A percentile compares a stretch with the other conserved stretches of the same genome.
phyloP scores from a whole-genome alignment of 176 grass and related monocot species.

The Aechmea fasciata region DNA sequence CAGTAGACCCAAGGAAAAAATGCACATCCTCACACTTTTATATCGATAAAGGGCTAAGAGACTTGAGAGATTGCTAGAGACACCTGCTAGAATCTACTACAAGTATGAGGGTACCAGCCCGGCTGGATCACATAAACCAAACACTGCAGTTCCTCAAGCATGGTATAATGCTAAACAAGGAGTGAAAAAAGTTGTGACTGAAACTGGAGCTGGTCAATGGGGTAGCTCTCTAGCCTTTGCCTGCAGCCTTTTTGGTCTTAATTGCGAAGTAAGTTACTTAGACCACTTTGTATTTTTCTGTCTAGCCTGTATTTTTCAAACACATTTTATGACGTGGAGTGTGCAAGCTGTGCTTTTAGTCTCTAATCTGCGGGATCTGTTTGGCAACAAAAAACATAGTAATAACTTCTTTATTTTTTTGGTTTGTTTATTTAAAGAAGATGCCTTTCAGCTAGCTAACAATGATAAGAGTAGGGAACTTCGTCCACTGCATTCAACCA shows the following conservation, averaged over 20 bases:
- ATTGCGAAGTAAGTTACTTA: conserved; percentile 46
- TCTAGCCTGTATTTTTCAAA: too few species aligned
- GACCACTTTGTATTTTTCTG: too few species aligned
- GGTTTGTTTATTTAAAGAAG: too few species aligned
- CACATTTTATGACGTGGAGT: too few species aligned
- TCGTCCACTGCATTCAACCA: too few species aligned
- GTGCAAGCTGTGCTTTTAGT: too few species aligned
- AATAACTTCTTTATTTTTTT: too few species aligned
- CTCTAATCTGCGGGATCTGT: too few species aligned
- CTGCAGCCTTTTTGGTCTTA: conserved; percentile 73
- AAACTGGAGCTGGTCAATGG: conserved; percentile 94
- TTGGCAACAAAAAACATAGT: not conserved
- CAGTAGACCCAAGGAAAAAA: too few species aligned
- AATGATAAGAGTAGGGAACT: too few species aligned
- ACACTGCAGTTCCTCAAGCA: conserved; percentile 91
- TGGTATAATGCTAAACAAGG: conserved; percentile 76
- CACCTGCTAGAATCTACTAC: conserved; percentile 96
- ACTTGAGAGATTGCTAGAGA: conserved; percentile 69
- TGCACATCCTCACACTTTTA: not conserved
- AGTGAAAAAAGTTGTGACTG: conserved; percentile 75
- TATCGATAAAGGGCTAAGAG: conserved; percentile 47
- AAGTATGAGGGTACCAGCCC: conserved; percentile 97
- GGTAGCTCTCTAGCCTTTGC: conserved; percentile 93
- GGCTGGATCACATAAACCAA: conserved; percentile 87
- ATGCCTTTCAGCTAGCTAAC: too few species aligned